These are phyloP conservation scores for Viridothelium virens DNA, from an alignment of 495 filamentous ascomycete species.

Conservation along the genomic window DNA sequence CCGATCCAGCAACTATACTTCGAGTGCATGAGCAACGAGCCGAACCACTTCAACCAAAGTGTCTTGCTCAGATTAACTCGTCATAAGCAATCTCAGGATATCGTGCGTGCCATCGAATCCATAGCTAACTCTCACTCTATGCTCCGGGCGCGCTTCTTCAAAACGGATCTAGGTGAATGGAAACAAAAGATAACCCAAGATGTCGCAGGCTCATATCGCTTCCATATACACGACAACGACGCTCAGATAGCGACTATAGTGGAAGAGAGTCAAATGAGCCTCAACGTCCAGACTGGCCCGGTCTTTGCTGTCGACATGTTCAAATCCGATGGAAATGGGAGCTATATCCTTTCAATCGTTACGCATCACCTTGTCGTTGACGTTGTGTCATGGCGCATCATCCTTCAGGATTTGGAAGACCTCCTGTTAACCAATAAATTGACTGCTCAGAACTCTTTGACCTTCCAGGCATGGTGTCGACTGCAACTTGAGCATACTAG, in stretches of 20 bases:
- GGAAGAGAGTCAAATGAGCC: conserved; percentile 22
- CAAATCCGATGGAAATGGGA: conserved; percentile 16
- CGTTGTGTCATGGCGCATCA: conserved; percentile 27
- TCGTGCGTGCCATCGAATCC: conserved; percentile 49
- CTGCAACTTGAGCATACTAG: conserved; percentile 22
- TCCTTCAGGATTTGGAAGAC: conserved; percentile 26
- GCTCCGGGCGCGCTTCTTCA: conserved; percentile 58
- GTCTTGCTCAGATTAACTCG: conserved; percentile 52
- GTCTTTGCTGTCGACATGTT: conserved; percentile 25
- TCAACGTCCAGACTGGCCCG: conserved; percentile 22
- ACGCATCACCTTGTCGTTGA: conserved; percentile 28
- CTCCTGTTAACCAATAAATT: conserved; percentile 19
- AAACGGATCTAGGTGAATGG: conserved; percentile 19
- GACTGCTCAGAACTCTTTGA: conserved; percentile 19
- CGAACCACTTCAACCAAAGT: conserved; percentile 69
- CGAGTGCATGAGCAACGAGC: conserved; percentile 44
- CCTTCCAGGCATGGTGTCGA: conserved; percentile 24
- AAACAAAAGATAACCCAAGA: conserved; percentile 21
- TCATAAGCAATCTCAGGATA: conserved; percentile 39
- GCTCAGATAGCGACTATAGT: conserved; percentile 7
- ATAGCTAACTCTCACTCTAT: conserved; percentile 61
- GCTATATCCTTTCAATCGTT: conserved; percentile 20
- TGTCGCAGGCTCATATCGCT: conserved; percentile 17
- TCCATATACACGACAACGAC: conserved; percentile 13
- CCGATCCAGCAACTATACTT: conserved; percentile 70